Percentiles rank a stretch among this genome's conserved stretches.
These are phyloP conservation scores for Fusarium sulawesiense DNA, from an alignment of 2,329 filamentous ascomycete species.

Conservation along the genomic window DNA sequence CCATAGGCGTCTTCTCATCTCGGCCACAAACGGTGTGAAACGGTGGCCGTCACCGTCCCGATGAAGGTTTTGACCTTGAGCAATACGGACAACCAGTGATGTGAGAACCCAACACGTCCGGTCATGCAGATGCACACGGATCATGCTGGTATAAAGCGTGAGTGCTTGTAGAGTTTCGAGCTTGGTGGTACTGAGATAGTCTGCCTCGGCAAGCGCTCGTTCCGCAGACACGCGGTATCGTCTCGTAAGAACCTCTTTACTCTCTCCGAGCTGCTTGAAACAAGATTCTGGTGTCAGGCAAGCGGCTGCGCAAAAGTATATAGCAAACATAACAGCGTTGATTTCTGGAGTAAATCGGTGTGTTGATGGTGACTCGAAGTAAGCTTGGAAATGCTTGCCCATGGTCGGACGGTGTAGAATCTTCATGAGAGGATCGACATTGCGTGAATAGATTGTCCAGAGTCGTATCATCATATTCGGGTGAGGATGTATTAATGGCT, in stretches of 20 bases:
- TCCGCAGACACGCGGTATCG: conserved; percentile 53
- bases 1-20: conserved; percentile 71
- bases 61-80: conserved; percentile 57
- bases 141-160: conserved; percentile 55
- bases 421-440: conserved; percentile 59
- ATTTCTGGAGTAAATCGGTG: conserved; percentile 36
- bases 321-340: conserved; percentile 56
- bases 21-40: conserved; percentile 63
- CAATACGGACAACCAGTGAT: conserved; percentile 56
- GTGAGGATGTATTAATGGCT: conserved; percentile 50
- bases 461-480: conserved; percentile 54
- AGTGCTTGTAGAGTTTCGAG: conserved; percentile 57
- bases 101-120: conserved; percentile 58
- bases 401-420: conserved; percentile 58
- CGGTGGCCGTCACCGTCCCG: conserved; percentile 54
- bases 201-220: conserved; percentile 54
- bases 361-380: conserved; percentile 40
- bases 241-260: conserved; percentile 48
- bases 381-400: conserved; percentile 43
- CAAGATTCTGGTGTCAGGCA: conserved; percentile 51
- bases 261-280: conserved; percentile 49
- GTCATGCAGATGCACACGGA: conserved; percentile 53
- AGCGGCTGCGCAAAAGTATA: conserved; percentile 57
- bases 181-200: conserved; percentile 56
- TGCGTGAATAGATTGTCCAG: conserved; percentile 52